Evolutionary conservation across 495 filamentous ascomycete species (phyloP), one percentile per base, ranked within the genome.

Genomic region (Ramalina intermedia): DNA sequence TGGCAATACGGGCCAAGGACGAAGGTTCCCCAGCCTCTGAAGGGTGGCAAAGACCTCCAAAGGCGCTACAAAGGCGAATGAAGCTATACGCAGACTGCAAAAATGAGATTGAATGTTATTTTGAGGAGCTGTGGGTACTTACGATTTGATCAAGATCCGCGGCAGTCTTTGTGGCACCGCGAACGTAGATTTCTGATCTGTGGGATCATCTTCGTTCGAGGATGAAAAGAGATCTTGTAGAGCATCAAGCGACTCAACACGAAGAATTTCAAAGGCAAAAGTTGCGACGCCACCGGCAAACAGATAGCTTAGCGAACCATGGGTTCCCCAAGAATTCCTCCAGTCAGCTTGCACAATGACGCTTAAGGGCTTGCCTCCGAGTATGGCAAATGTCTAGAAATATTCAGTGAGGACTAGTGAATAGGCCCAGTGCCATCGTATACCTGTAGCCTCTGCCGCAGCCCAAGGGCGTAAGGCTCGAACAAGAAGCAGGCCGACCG

Each of bases 361-460:
- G 33, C 66, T 50, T 18, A 76, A 42, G 4, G 71, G 63, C 23
- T 58, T 54, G 54, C 66, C 57, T 0, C 65, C 59, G 46, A 73
- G 74, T 24, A 66, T 63, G 41, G 47, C 63, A 51, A 70, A 74
- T 12, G 70, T 69, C 72, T 76, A 43, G n/a, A 33, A 33, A 48
- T 13, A 40, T 12, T 21, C n/a, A 37, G 46, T 36, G 51, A 43
- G 26, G 41, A 20, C 16, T 16, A 17, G 24, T 29, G 24, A 37
- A 13, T 14, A 16, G 1, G 14, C n/a, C 17, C 13, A 16, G n/a
- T 4, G n/a, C 3, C 23, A 13, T 17, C 3, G 12, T 11, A 33
- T 58, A 73, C 73, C 67, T 71, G 68, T 44, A 77, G 56, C 40
- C 72, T 60, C 13, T 66, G 59, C 43, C 64, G 63, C 12, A 75